Percentiles rank a stretch among this genome's conserved stretches.
Conservation (phyloP, 129 eudicot species). For the Artemisia argyi region DNA sequence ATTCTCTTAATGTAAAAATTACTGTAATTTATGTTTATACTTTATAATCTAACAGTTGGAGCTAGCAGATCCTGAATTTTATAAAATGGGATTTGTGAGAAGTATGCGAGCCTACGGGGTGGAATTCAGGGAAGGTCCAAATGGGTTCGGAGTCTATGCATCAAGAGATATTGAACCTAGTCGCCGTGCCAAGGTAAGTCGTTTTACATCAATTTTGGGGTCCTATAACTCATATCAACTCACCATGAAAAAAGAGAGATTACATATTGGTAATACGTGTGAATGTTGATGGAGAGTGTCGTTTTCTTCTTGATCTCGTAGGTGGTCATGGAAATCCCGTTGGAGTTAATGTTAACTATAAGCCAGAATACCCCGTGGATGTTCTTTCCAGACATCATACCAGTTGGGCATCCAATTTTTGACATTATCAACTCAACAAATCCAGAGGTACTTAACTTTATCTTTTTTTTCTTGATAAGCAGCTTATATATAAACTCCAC, state of each 20-base stretch:
- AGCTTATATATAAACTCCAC: not conserved
- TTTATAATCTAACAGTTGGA: conserved; percentile 57
- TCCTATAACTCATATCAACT: not conserved
- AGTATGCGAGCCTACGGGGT: conserved; percentile 91
- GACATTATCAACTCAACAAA: conserved; percentile 92
- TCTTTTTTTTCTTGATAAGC: conserved; percentile 1
- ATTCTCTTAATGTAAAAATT: too few relatives aligned
- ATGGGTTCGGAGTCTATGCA: conserved; percentile 91
- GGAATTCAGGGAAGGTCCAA: conserved; percentile 95
- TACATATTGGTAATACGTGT: conserved; percentile 3
- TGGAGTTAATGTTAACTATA: conserved; percentile 91
- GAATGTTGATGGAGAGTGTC: not conserved
- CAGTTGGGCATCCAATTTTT: conserved; percentile 93
- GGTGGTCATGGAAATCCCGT: conserved; percentile 97
- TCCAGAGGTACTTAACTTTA: conserved; percentile 62
- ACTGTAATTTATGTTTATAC: not conserved
- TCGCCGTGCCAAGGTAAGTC: conserved; percentile 85
- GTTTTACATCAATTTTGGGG: not conserved
- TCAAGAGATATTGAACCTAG: conserved; percentile 78
- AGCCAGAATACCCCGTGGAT: conserved; percentile 96
- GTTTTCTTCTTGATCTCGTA: conserved; percentile 30
- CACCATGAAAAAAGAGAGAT: not conserved
- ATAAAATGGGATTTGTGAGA: conserved; percentile 86
- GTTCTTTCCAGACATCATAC: conserved; percentile 95
- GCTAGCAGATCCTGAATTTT: conserved; percentile 91